Conservation (phyloP, 2,329 filamentous ascomycete genomes). For the Arachnopeziza araneosa region DNA sequence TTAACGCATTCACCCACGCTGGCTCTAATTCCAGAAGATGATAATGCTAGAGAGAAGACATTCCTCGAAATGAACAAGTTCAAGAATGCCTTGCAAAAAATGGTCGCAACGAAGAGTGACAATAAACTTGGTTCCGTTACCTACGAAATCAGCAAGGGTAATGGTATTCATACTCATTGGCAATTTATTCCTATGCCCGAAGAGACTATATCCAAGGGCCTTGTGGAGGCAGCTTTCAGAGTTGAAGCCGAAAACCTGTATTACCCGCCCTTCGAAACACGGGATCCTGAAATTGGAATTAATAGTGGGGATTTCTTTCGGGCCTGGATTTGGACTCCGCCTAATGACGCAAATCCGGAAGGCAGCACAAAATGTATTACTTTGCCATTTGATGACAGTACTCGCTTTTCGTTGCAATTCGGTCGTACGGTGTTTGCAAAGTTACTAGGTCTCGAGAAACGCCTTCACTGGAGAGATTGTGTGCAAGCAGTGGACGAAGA, state of each 20-base stretch:
- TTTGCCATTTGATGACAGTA: slow-evolving; percentile 64
- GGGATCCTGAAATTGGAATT: slow-evolving; percentile 45
- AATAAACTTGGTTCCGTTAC: slow-evolving; percentile 73
- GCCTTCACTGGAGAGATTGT: slow-evolving; percentile 83
- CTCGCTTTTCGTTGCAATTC: slow-evolving; percentile 87
- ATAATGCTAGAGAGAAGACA: slow-evolving; percentile 51
- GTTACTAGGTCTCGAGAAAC: slow-evolving; percentile 69
- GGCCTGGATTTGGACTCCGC: slow-evolving; percentile 67
- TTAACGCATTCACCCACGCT: slow-evolving; percentile 76
- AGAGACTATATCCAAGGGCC: slow-evolving; percentile 60
- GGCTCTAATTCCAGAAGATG: slow-evolving; percentile 52
- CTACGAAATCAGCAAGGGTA: slow-evolving; percentile 81
- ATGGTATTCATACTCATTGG: slow-evolving; percentile 88
- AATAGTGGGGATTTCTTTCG: slow-evolving; percentile 68
- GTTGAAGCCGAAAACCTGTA: slow-evolving; percentile 75
- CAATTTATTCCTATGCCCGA: slow-evolving; percentile 77
- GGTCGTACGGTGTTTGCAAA: slow-evolving; percentile 84
- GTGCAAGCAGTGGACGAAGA: slow-evolving; percentile 74
- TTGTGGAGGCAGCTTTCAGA: slow-evolving; percentile 84
- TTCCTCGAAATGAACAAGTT: slow-evolving; percentile 81
- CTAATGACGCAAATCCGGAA: slow-evolving; percentile 39
- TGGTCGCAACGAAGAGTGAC: slow-evolving; percentile 56
- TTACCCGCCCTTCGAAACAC: slow-evolving; percentile 46
- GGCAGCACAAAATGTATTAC: slow-evolving; percentile 60
- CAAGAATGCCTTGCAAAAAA: slow-evolving; percentile 68